Evolutionary conservation across 441 rosid genomes (phyloP), one percentile per base, ranked within the genome.

Genomic region (Populus hybrid): DNA sequence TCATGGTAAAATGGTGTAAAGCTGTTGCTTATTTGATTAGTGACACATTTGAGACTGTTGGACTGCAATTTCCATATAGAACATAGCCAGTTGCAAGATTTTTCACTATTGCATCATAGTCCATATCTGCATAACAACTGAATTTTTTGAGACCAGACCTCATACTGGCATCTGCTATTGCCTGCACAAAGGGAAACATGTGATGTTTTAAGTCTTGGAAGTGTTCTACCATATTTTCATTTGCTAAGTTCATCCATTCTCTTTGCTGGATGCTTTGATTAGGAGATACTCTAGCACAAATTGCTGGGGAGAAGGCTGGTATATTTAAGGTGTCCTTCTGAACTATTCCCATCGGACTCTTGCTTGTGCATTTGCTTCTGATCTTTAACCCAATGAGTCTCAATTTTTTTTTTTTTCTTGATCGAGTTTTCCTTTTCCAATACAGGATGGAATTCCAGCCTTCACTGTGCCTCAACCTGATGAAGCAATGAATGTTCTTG

Each of bases 301-400:
- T 96, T 85, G 97, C 98, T 73, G 96, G 99, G 82, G 97, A 92
- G 86, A 96, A 96, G 83, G 98, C 99, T 84, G 98, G 99, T 66
- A 94, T 96, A 82, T 88, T 94, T 79, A 96, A 96, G 99, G 99
- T 96, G 84, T 79, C 81, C 40, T 79, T 70, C 61, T 59, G 23
- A 69, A 70, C 70, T 34, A 66, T 32, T 38, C 46, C n/a, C 73
- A 1, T 77, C 70, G 59, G 59, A 72, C 72, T 34, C 69, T 34
- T 79, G 65, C 46, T 50, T 67, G 19, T 73, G 36, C 9, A 40
- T 38, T 68, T 61, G 72, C 70, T 84, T 53, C 68, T 72, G 73
- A 70, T 53, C 21, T 28, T 19, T 21, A 40, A 40, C 75, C 32
- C 40, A 63, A 67, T 42, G 65, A 59, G n/a, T 80, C 21, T 79